Percentiles rank a stretch among this genome's conserved stretches.
phyloP scores from a whole-genome alignment of 768 basidiomycete genomes.

The Tylopilus subfusipes region DNA sequence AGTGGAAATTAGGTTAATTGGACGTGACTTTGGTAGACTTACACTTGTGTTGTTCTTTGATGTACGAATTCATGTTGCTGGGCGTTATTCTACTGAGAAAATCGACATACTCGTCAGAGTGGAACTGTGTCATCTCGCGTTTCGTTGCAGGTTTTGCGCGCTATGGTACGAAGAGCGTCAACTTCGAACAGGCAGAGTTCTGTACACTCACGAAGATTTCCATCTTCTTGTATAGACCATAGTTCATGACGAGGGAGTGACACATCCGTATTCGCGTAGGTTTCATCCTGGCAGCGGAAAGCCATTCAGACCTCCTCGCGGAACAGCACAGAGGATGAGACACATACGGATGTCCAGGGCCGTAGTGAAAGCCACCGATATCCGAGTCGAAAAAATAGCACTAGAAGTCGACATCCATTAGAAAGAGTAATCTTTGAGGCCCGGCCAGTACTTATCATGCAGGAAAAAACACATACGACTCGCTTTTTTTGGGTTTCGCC shows the following conservation, averaged over 20 bases:
- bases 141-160: slow-evolving; percentile 99
- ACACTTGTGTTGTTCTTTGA: slow-evolving; percentile 98
- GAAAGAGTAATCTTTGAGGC: slow-evolving; percentile 1
- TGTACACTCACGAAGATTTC: slow-evolving; percentile 87
- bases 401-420: slow-evolving; percentile 37
- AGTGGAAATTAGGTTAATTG: background rate
- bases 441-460: slow-evolving; percentile 1
- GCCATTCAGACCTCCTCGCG: background rate
- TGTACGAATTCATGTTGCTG: slow-evolving; percentile 89
- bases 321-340: background rate
- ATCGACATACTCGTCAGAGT: slow-evolving; percentile 98
- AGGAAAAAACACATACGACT: slow-evolving; percentile 56
- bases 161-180: slow-evolving; percentile 40
- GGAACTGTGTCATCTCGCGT: slow-evolving; percentile 99
- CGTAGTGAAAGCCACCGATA: slow-evolving; percentile 99
- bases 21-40: slow-evolving; percentile 18
- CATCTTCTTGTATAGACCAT: slow-evolving; percentile 99
- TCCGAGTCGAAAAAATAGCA: slow-evolving; percentile 99
- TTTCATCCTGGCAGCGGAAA: slow-evolving; percentile 66
- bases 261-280: slow-evolving; percentile 99
- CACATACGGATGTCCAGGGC: slow-evolving; percentile 88
- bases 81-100: slow-evolving; percentile 93
- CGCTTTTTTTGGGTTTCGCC: slow-evolving; percentile 80
- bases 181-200: background rate
- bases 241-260: slow-evolving; percentile 99